Evolutionary conservation across 1,139 yeast genomes (phyloP).

Genomic region (Trichomonascaceae sp.): DNA sequence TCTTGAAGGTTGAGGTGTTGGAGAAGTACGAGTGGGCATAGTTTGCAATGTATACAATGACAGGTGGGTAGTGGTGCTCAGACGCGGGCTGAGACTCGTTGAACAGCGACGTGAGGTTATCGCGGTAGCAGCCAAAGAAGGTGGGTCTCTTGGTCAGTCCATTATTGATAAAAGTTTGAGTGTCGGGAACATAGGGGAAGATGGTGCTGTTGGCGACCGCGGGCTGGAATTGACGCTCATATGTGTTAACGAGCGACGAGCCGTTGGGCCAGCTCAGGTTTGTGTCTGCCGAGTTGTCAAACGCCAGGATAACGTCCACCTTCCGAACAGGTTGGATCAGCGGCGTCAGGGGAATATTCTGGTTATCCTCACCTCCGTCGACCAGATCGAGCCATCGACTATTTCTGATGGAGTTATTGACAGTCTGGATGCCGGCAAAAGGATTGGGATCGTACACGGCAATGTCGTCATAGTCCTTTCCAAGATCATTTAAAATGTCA

Average conservation of each 20-base stretch:
- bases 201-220: constrained; percentile 20
- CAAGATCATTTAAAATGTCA: constrained; percentile 17
- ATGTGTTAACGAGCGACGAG: constrained; percentile 47
- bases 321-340: constrained; percentile 55
- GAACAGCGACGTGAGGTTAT: constrained; percentile 42
- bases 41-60: constrained; percentile 71
- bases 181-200: constrained; percentile 83
- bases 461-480: constrained; percentile 38
- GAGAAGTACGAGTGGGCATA: constrained; percentile 53
- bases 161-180: constrained; percentile 37
- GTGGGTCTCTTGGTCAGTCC: constrained; percentile 39
- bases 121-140: constrained; percentile 76
- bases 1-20: constrained; percentile 60
- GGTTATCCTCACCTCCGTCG: constrained; percentile 85
- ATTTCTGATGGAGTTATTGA: constrained; percentile 19
- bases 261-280: constrained; percentile 48
- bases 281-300: constrained; percentile 80
- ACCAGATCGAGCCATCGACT: constrained; percentile 40
- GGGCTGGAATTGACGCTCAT: constrained; percentile 33
- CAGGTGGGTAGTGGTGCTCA: constrained; percentile 40
- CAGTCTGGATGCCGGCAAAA: constrained; percentile 31
- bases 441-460: constrained; percentile 73
- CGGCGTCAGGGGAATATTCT: constrained; percentile 70
- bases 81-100: constrained; percentile 13
- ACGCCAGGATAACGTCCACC: constrained; percentile 71